Base-by-base conservation (phyloP, 441 rosid genomes). In the Syzygium syzygioides region DNA sequence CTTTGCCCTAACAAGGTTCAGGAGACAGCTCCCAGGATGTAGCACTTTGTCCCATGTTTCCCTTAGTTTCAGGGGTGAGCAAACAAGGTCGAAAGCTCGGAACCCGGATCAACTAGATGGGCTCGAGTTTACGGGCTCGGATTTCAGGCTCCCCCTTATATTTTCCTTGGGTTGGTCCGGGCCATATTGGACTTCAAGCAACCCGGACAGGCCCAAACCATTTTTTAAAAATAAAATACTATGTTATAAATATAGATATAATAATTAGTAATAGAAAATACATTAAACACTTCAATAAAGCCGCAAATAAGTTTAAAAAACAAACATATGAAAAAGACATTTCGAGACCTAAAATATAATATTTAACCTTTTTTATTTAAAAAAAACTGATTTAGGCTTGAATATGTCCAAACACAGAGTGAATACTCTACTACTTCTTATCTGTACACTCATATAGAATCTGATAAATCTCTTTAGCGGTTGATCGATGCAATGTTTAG, bases 91-190 rank as follows among this genome's bases (percentile, higher is more conserved):
- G 45, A 64, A 64, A 64, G 30, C 23, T 26, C 1, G 13, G 11
- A 57, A 64, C 34, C 23, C 1, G 2, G 3, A 15, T 64, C 17
- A 9, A 18, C 26, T 1, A 2, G 0, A 26, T 0, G 6, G 5
- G 32, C 12, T 9, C 0, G 11, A 30, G 32, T 64, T 64, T 64
- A 17, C 23, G 45, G 23, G 28, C 23, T 12, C 4, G 23, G 23
- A 66, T 66, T 66, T 32, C 6, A 0, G 3, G 41, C 79, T 30
- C 41, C 79, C 7, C 18, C 9, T 66, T 64, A 56, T 0, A 41
- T 41, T 41, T 41, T 41, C 45, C 45, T 41, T 41, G 45, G 45
- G 45, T 41, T 41, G 45, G 45, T 41, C 45, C 1, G 45, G 45
- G 45, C 45, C 45, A 41, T 41, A 41, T 41, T 41, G 45, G 45